These are phyloP conservation scores for Pseudoneurospora amorphoporcata DNA, from an alignment of 495 filamentous ascomycete species.

Conservation along the genomic window DNA sequence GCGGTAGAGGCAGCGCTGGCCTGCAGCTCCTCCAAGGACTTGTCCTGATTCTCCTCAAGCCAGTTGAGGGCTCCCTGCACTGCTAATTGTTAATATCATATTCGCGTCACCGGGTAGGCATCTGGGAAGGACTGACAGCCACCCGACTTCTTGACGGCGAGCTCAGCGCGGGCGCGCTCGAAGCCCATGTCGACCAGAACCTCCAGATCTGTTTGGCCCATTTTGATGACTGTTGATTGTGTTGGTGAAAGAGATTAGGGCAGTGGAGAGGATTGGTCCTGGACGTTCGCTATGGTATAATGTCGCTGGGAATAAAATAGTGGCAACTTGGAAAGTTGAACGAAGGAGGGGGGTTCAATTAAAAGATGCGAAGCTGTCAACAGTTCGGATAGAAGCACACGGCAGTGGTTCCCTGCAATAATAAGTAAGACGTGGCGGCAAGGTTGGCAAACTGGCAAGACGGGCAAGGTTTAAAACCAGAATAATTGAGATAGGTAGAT, in stretches of 20 bases:
- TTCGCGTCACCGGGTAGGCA: neutral
- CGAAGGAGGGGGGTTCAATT: neutral
- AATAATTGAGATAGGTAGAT: neutral
- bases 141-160: slow-evolving; percentile 72
- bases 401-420: neutral
- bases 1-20: slow-evolving; percentile 24
- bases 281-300: neutral
- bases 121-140: slow-evolving; percentile 45
- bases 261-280: neutral
- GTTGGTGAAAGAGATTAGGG: neutral
- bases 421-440: neutral
- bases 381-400: neutral
- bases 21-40: slow-evolving; percentile 63
- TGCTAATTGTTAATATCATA: slow-evolving; percentile 24
- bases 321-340: neutral
- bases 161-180: slow-evolving; percentile 62
- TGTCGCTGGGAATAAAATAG: neutral
- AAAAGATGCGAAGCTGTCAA: neutral
- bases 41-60: slow-evolving; percentile 84
- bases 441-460: neutral
- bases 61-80: slow-evolving; percentile 87
- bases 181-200: slow-evolving; percentile 93
- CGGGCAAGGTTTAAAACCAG: neutral
- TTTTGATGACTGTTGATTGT: slow-evolving; percentile 26
- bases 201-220: slow-evolving; percentile 63